A percentile compares a stretch with the other conserved stretches of the same genome.
Conservation (phyloP, 2,329 filamentous ascomycete species). For the Cryphonectria carpinicola region DNA sequence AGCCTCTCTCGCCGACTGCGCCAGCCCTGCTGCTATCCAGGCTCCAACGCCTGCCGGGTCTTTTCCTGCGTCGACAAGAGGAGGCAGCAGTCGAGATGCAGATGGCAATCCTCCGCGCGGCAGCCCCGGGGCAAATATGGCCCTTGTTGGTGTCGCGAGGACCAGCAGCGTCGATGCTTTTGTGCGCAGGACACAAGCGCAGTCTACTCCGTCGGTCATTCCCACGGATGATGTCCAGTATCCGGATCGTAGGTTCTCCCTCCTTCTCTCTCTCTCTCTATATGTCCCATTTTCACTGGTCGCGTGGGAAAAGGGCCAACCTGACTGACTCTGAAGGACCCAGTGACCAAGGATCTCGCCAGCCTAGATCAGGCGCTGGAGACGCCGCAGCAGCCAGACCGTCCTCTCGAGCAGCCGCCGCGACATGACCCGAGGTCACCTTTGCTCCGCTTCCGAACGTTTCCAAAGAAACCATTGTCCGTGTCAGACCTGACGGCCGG, state of each 20-base stretch:
- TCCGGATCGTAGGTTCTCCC: constrained; percentile 56
- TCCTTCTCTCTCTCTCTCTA: not conserved
- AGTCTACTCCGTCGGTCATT: constrained; percentile 20
- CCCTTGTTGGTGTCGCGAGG: constrained; percentile 28
- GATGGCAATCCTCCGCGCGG: constrained; percentile 9
- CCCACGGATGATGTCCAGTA: constrained; percentile 43
- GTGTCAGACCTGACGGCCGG: constrained; percentile 89
- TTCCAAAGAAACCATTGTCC: constrained; percentile 76
- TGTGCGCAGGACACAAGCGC: constrained; percentile 20
- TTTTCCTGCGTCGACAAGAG: not conserved
- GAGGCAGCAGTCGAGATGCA: constrained; percentile 16
- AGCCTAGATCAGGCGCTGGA: constrained; percentile 29
- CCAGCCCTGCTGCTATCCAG: constrained; percentile 2
- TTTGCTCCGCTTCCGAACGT: constrained; percentile 76
- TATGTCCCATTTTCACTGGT: not conserved
- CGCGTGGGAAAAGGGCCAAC: constrained; percentile 33
- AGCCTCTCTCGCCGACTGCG: constrained; percentile 29
- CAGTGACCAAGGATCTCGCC: constrained; percentile 59
- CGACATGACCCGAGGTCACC: constrained; percentile 54
- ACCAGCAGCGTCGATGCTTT: constrained; percentile 24
- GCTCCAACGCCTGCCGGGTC: not conserved
- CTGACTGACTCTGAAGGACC: constrained; percentile 69
- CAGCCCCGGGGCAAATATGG: constrained; percentile 18
- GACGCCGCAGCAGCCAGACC: constrained; percentile 29
- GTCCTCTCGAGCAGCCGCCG: constrained; percentile 25